These are phyloP conservation scores for Eucalyptus lansdowneana DNA, from an alignment of 345 rosid species.

Conservation along the genomic window DNA sequence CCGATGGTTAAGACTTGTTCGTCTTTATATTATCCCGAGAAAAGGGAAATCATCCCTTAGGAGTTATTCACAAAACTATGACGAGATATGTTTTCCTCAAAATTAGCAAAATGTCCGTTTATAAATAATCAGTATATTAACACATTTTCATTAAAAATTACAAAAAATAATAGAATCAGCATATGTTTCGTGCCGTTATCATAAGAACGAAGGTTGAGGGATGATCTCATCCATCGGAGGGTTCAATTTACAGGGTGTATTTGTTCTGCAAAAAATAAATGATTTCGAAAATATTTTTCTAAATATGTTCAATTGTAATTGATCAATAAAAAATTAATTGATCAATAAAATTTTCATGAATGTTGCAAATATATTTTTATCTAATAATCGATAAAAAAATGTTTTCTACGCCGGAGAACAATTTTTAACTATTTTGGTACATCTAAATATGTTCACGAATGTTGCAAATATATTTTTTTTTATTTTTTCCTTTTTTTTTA, in stretches of 20 bases:
- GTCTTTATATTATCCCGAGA: background rate
- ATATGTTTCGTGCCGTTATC: background rate
- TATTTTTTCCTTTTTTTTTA: too few relatives aligned
- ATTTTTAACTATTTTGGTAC: too few relatives aligned
- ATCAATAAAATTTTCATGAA: background rate
- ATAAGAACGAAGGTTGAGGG: background rate
- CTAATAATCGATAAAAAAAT: too few relatives aligned
- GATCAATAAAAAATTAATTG: background rate
- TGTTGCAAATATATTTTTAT: too few relatives aligned
- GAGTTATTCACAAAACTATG: background rate
- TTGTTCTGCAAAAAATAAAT: too few relatives aligned
- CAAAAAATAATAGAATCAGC: background rate
- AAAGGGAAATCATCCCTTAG: background rate
- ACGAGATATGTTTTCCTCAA: background rate
- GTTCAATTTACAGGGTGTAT: too few relatives aligned
- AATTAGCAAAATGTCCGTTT: background rate
- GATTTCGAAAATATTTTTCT: too few relatives aligned
- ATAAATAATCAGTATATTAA: background rate
- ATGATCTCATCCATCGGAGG: background rate
- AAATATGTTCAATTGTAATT: too few relatives aligned
- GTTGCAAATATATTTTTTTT: too few relatives aligned
- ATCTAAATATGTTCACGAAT: too few relatives aligned
- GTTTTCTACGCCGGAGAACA: too few relatives aligned
- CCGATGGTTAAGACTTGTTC: accelerated
- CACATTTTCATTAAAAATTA: background rate